Base-by-base conservation (phyloP, 257 asterid genomes). In the Rhazya stricta region DNA sequence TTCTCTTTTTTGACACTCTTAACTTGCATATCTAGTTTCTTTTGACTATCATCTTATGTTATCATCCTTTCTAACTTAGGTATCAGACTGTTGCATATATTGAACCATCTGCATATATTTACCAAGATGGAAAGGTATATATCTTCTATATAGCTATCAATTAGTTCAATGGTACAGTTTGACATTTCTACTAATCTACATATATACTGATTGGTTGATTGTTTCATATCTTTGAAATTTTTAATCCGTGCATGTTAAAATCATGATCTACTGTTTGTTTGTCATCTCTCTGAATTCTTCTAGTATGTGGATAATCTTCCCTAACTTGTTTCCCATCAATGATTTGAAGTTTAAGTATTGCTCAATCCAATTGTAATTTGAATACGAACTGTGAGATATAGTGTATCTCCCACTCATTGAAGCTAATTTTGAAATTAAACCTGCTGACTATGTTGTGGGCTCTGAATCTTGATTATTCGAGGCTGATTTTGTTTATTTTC, bases 81-180 rank as follows among this genome's bases (percentile, higher is more conserved):
- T 95, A 95, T 87, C 99, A 91, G 79, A 96, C 99, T 77, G 97
- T 91, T 36, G 98, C 94, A 8, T 89, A 82, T 79, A 92, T 95
- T 71, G 99, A 95, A 83, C 97, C 97, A 8, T 87, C 96, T 69
- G 99, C 99, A 68, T 89, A 88, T 84, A 95, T 95, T 81, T 95
- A 95, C 85, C 98, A 95, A 83, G 98, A 95, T 83, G 99, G 99
- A 80, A 92, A 92, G 99, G 99, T 95, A 76, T 12, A 70, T 84
- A 27, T 60, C 74, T 78, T 37, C 73, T 79, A 62, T n/a, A n/a
- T 74, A 63, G 54, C 51, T 45, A 32, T 58, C 23, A 10, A 57
- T 13, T 42, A 34, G 25, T 61, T 48, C 46, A 41, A 41, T 15
- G 1, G 4, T 9, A 21, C 37, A n/a, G 8, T 36, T 65, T 15